phyloP scores from a whole-genome alignment of 2,329 filamentous ascomycete genomes.

The Xylariaceae sp. region DNA sequence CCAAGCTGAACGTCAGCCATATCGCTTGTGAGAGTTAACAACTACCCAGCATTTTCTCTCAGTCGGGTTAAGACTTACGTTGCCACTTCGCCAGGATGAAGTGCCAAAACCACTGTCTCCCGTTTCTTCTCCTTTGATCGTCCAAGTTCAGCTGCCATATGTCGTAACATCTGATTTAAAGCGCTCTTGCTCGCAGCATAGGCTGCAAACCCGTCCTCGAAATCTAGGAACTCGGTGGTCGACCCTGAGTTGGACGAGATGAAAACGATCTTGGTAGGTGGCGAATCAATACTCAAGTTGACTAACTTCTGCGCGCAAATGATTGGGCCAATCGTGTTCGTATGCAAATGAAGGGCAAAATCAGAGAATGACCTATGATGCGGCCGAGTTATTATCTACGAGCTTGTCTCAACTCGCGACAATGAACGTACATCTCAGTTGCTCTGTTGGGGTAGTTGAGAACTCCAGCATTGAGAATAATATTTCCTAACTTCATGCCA shows the following conservation, averaged over 20 bases:
- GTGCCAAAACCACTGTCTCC: conserved; percentile 8
- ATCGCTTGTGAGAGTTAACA: conserved; percentile 1
- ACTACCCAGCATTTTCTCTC: no score
- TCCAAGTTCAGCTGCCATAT: conserved; percentile 8
- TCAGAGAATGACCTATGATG: conserved; percentile 6
- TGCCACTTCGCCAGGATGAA: conserved; percentile 11
- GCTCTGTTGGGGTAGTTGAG: conserved; percentile 8
- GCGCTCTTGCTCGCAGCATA: conserved; percentile 11
- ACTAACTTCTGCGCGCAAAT: conserved; percentile 12
- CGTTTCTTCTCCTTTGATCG: conserved; percentile 7
- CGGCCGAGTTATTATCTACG: neutral
- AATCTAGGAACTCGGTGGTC: conserved; percentile 3
- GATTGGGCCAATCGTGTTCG: conserved; percentile 9
- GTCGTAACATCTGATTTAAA: conserved; percentile 9
- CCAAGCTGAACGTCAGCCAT: conserved; percentile 7
- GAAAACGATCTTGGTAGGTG: conserved; percentile 6
- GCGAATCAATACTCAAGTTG: conserved; percentile 1
- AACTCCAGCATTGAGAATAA: conserved; percentile 8
- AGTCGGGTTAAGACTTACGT: neutral
- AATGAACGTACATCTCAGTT: conserved; percentile 4
- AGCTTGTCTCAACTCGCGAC: neutral
- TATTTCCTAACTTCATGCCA: conserved; percentile 6
- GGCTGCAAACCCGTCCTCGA: conserved; percentile 10
- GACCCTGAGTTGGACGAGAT: conserved; percentile 10
- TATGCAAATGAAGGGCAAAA: conserved; percentile 10